These are phyloP conservation scores for Phytophthora tubulina DNA, from an alignment of 352 stramenopile genomes.

Conservation along the genomic window DNA sequence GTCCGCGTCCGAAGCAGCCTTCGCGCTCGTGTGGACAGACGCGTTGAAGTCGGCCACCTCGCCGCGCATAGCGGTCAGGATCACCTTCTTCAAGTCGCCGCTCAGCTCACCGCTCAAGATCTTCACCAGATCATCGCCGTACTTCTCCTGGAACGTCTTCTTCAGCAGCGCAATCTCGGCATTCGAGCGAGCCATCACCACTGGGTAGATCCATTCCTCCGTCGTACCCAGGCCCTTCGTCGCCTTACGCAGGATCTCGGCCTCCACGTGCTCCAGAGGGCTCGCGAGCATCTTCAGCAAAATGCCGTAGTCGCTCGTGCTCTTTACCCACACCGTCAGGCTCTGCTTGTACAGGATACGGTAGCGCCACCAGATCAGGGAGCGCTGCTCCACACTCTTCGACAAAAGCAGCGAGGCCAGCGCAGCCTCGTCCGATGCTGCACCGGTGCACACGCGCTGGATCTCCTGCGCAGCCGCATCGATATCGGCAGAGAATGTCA, in stretches of 20 bases:
- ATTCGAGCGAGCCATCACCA: slow-evolving; percentile 61
- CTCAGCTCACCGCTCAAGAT: slow-evolving; percentile 54
- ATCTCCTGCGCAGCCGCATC: slow-evolving; percentile 57
- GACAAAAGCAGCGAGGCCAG: slow-evolving; percentile 31
- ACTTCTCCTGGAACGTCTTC: slow-evolving; percentile 67
- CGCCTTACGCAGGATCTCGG: too few relatives aligned
- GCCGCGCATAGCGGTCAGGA: slow-evolving; percentile 55
- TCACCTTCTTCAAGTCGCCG: slow-evolving; percentile 66
- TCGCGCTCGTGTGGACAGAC: slow-evolving; percentile 57
- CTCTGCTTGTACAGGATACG: too few relatives aligned
- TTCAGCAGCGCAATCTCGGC: slow-evolving; percentile 74
- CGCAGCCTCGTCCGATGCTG: slow-evolving; percentile 18
- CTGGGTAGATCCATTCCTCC: slow-evolving; percentile 66
- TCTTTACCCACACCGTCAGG: too few relatives aligned
- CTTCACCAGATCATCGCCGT: slow-evolving; percentile 59
- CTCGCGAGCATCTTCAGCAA: too few relatives aligned
- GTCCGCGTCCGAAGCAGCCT: slow-evolving; percentile 61
- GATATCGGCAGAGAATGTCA: slow-evolving; percentile 44
- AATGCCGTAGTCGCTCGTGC: too few relatives aligned
- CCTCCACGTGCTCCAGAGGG: too few relatives aligned
- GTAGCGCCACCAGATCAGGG: slow-evolving; percentile 27
- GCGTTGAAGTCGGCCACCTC: slow-evolving; percentile 53
- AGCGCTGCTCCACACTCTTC: slow-evolving; percentile 33
- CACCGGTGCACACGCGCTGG: slow-evolving; percentile 23
- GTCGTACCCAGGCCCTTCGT: neutral